Base-by-base conservation (phyloP, 2,329 filamentous ascomycete species). In the Chalaropsis ovoidea region DNA sequence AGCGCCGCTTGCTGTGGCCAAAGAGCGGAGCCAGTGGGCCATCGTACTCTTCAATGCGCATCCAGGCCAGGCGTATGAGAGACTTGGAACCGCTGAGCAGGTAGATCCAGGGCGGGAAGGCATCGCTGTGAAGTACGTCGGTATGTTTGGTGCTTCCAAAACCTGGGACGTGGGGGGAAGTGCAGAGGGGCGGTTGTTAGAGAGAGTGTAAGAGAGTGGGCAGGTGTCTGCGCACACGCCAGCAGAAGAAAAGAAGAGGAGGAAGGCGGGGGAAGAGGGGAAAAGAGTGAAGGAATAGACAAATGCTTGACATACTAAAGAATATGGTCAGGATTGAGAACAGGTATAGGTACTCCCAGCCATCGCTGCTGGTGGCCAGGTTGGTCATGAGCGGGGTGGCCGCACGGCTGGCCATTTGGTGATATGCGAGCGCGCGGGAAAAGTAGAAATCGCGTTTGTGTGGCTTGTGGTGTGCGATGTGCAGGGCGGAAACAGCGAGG, bases 401-500 rank as follows among this genome's bases (percentile, higher is more conserved):
- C 1, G 68, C 68, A 4, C 71, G 67, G 6, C 70, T 69, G 4
- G 74, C 74, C n/a, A 71, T 68, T 17, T 73, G 70, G 65, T 75
- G 71, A 17, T 75, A 70, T 22, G 64, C 49, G 35, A 70, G 64
- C 3, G 70, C 69, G 52, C 67, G 67, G 3, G 63, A 63, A 27
- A 61, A 64, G 41, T 68, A 68, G 15, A 68, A 68, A 3, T 68
- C 67, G 11, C 61, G 61, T 61, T 65, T 65, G 4, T 65, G 63
- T 10, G 67, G 52, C 13, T 64, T 45, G 19, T 65, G 63, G 60
- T 68, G 67, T 1, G 79, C 77, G 2, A 82, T 72, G 67, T 83
- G 80, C 1, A 81, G 71, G 0, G 79, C 79, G 1, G 79, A 76
- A 7, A 82, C 69, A 6, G 80, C 77, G 8, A 83, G 73, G 13